Conservation (phyloP, 306 rosid species). For the Pyrus pyrifolia region DNA sequence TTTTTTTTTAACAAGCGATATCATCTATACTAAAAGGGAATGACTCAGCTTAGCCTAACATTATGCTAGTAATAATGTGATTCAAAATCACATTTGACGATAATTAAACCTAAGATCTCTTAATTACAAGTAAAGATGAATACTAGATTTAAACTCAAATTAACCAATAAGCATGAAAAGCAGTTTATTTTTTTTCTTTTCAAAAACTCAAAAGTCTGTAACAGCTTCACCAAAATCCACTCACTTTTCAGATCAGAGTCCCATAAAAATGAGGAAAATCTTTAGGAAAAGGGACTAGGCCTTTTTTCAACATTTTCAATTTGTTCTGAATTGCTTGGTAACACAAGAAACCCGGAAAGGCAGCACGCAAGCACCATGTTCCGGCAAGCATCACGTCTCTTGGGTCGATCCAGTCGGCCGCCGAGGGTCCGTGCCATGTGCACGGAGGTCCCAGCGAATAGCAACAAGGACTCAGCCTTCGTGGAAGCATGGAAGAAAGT, state of each 20-base stretch:
- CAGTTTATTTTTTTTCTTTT: background rate
- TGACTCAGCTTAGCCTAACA: no score
- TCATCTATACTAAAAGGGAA: no score
- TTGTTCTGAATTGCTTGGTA: background rate
- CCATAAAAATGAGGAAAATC: background rate
- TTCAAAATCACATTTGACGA: rapidly evolving
- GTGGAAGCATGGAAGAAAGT: conserved; percentile 56
- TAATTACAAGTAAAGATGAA: no score
- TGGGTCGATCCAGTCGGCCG: conserved; percentile 24
- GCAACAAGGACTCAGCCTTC: conserved; percentile 24
- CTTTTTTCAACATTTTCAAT: background rate
- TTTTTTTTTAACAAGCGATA: no score
- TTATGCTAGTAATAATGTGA: rapidly evolving
- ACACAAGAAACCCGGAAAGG: background rate
- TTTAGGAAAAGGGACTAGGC: background rate
- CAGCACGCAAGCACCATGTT: conserved; percentile 30
- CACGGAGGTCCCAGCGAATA: conserved; percentile 32
- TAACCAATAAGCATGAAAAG: no score
- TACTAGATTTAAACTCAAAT: no score
- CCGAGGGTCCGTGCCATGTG: conserved; percentile 30
- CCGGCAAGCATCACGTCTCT: conserved; percentile 47
- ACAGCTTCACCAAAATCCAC: background rate
- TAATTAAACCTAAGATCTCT: no score
- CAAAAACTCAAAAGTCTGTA: background rate
- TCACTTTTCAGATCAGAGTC: background rate